Evolutionary conservation across 352 stramenopile species (phyloP), one percentile per base, ranked within the genome.

Genomic region (Phytophthora fragariae): DNA sequence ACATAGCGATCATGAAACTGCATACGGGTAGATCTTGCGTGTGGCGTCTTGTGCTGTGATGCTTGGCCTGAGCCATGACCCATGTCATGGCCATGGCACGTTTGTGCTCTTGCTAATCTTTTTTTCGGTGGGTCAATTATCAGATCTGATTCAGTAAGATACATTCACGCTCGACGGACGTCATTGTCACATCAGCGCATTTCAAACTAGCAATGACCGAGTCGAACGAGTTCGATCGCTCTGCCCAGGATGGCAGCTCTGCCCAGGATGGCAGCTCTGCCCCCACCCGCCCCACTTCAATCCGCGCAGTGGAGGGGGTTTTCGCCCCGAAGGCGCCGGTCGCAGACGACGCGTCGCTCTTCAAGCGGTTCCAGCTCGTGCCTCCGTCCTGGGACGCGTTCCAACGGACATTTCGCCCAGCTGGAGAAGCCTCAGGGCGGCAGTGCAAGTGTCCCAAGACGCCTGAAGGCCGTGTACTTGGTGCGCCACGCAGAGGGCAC

Each of bases 381-480:
- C 49, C 68, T 27, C 31, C 57, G 15, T 75, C 67, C 24, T 87
- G 77, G 79, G 54, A 63, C 41, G 68, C 62, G 19, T 76, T 80
- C 52, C 70, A 75, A 35, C 50, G 39, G 33, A 64, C 71, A 62
- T 24, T 21, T 82, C 15, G 46, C 44, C 12, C 64, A 79, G 19
- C 59, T 76, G 17, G 59, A 75, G 41, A 76, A 71, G 49, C 53
- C n/a, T 27, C 24, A 27, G 24, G 2, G 7, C 7, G 19, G 29
- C 19, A 50, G 31, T 1, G 10, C 8, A 5, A 62, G 17, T 39
- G 60, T 59, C 29, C 39, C 54, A 37, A 72, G 65, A 31, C 68
- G 76, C 27, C 57, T 92, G 61, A 95, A 93, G 72, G 85, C 91
- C 59, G 67, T 93, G 19, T 94, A 93, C 77, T 79, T 93, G n/a